A percentile compares a stretch with the other conserved stretches of the same genome.
Conservation (phyloP, 805 yeast genomes). For the Isabelozyma rhagii region DNA sequence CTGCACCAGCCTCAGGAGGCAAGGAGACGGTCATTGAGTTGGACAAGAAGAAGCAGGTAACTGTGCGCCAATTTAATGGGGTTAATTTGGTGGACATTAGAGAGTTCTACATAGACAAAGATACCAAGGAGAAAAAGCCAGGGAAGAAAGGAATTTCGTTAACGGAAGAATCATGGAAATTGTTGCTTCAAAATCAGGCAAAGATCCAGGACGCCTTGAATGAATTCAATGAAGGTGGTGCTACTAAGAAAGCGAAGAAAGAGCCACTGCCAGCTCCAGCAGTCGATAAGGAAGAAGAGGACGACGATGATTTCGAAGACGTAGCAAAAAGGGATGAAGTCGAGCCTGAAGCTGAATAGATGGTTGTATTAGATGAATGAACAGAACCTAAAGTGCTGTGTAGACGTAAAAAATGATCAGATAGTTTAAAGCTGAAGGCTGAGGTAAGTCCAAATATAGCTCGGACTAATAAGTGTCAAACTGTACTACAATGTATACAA, state of each 20-base stretch:
- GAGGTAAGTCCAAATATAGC: too few species aligned
- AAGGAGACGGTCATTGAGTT: conserved; percentile 22
- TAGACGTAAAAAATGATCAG: too few species aligned
- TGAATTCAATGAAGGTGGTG: conserved; percentile 19
- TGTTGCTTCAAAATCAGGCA: conserved; percentile 42
- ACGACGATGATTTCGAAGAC: too few species aligned
- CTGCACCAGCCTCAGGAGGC: neutral
- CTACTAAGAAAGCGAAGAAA: conserved; percentile 15
- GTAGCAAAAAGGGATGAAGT: too few species aligned
- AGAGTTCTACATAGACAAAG: conserved; percentile 61
- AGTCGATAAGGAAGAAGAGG: neutral
- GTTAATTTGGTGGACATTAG: conserved; percentile 74
- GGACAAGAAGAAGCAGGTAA: conserved; percentile 55
- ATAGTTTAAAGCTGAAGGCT: too few species aligned
- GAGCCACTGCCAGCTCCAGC: conserved; percentile 13
- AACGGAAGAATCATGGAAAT: conserved; percentile 54
- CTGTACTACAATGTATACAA: too few species aligned
- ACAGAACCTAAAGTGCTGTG: too few species aligned
- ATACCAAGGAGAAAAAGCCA: conserved; percentile 66
- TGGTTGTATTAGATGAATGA: too few species aligned
- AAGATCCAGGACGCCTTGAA: conserved; percentile 52
- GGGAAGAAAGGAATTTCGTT: conserved; percentile 75
- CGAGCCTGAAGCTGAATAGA: too few species aligned
- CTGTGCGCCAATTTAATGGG: conserved; percentile 70
- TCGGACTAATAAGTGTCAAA: too few species aligned